A percentile compares a stretch with the other conserved stretches of the same genome.
These are phyloP conservation scores for Cyclanthera cordifolia DNA, from an alignment of 306 rosid species.

Conservation along the genomic window DNA sequence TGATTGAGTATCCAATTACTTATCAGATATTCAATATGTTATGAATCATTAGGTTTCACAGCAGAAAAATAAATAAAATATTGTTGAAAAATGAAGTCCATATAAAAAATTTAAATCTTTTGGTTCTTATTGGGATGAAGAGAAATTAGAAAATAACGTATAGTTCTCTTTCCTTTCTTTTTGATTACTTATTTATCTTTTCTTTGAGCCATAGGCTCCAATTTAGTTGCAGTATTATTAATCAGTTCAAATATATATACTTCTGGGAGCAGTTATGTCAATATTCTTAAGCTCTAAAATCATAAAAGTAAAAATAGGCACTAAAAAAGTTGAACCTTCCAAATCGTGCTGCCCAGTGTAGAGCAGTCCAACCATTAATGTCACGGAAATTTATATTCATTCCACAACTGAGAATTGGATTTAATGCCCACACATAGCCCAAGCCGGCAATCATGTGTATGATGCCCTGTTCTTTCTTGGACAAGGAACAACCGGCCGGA, in stretches of 20 bases:
- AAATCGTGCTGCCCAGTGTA: slow-evolving; percentile 90
- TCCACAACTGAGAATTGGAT: slow-evolving; percentile 57
- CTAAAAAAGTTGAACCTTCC: slow-evolving; percentile 48
- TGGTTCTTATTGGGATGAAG: too few relatives aligned
- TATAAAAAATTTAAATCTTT: too few relatives aligned
- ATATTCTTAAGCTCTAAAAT: slow-evolving; percentile 5
- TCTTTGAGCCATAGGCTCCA: background rate
- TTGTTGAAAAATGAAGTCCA: background rate
- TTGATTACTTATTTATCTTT: background rate
- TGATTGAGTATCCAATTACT: too few relatives aligned
- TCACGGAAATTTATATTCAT: slow-evolving; percentile 85
- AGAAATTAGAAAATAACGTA: too few relatives aligned
- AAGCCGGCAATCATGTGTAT: slow-evolving; percentile 83
- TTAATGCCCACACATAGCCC: slow-evolving; percentile 90
- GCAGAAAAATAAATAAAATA: too few relatives aligned
- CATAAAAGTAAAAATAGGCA: slow-evolving; percentile 8
- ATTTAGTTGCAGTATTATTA: background rate
- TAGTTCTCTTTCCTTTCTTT: too few relatives aligned
- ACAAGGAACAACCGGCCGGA: slow-evolving; percentile 47
- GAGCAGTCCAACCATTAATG: slow-evolving; percentile 86
- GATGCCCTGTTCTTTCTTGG: slow-evolving; percentile 87
- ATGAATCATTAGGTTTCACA: too few relatives aligned
- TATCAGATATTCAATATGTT: too few relatives aligned
- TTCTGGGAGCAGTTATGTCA: background rate
- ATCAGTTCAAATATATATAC: background rate